A percentile compares a stretch with the other conserved stretches of the same genome.
phyloP scores from a whole-genome alignment of 2,329 filamentous ascomycete species.

The Colletotrichum brevisporum region DNA sequence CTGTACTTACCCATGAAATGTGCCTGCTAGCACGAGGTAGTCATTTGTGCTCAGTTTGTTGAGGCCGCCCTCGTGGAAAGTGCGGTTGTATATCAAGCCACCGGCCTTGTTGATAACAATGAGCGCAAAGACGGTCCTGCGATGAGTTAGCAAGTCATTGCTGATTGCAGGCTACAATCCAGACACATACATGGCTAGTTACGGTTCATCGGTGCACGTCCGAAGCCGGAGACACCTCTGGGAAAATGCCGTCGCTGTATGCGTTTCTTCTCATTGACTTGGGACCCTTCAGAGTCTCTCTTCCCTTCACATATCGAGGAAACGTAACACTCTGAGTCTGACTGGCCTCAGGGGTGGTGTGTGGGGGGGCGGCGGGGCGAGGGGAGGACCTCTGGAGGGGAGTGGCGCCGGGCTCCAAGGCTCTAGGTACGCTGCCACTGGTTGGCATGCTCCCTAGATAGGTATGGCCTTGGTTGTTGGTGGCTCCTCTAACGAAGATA shows the following conservation, averaged over 20 bases:
- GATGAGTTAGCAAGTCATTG: slow-evolving; percentile 15
- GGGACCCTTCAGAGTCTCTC: slow-evolving; percentile 9
- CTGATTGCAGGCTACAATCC: neutral
- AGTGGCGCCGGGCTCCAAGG: too few species aligned
- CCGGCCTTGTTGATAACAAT: slow-evolving; percentile 99
- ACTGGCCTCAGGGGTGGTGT: slow-evolving; percentile 23
- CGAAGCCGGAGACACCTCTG: slow-evolving; percentile 10
- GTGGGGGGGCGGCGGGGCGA: too few species aligned
- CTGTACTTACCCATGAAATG: slow-evolving; percentile 86
- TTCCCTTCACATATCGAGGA: neutral
- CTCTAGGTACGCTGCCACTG: too few species aligned
- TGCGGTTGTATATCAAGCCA: slow-evolving; percentile 94
- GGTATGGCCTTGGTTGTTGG: too few species aligned
- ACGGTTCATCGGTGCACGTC: slow-evolving; percentile 14
- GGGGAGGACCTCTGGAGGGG: too few species aligned
- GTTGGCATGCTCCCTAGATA: too few species aligned
- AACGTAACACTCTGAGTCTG: slow-evolving; percentile 8
- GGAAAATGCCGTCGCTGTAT: neutral
- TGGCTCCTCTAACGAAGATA: neutral
- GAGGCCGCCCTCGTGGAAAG: slow-evolving; percentile 87
- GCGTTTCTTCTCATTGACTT: slow-evolving; percentile 17
- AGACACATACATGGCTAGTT: slow-evolving; percentile 16
- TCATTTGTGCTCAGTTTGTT: slow-evolving; percentile 95
- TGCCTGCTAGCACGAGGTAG: slow-evolving; percentile 95
- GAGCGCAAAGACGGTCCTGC: slow-evolving; percentile 93